Evolutionary conservation across 768 basidiomycete species (phyloP).

Genomic region (Auricularia auricula-judae): DNA sequence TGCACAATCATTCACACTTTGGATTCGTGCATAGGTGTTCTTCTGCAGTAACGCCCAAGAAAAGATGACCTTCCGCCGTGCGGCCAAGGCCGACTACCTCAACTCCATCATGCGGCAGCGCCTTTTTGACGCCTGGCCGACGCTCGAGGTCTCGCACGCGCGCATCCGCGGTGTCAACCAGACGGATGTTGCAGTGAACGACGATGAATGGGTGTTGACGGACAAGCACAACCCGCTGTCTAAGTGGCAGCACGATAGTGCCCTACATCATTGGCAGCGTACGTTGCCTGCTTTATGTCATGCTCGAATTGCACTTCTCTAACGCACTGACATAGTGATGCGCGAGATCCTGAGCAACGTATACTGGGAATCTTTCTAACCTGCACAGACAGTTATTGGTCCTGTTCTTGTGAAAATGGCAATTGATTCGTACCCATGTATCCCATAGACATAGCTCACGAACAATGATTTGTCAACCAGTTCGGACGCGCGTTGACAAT

Average conservation of each 20-base stretch:
- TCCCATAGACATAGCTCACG: too few species aligned
- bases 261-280: slow-evolving; percentile 69
- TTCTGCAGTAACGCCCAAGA: slow-evolving; percentile 57
- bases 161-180: slow-evolving; percentile 14
- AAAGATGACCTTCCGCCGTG: slow-evolving; percentile 48
- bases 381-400: too few species aligned
- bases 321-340: background rate
- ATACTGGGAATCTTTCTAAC: background rate
- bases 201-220: slow-evolving; percentile 39
- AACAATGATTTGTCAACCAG: too few species aligned
- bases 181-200: slow-evolving; percentile 25
- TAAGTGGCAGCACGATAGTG: slow-evolving; percentile 53
- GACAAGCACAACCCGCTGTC: slow-evolving; percentile 54
- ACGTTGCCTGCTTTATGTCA: slow-evolving; percentile 13
- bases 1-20: too few species aligned
- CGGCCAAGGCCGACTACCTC: slow-evolving; percentile 48
- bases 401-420: too few species aligned
- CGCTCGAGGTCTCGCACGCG: slow-evolving; percentile 43
- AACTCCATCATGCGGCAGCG: slow-evolving; percentile 55
- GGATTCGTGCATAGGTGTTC: slow-evolving; percentile 44
- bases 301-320: background rate
- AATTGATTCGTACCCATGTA: too few species aligned
- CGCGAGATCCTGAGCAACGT: background rate
- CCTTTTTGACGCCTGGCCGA: slow-evolving; percentile 39
- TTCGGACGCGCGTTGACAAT: too few species aligned